These are phyloP conservation scores for Penicillium verrucosum DNA, from an alignment of 2,329 filamentous ascomycete genomes.

Conservation along the genomic window DNA sequence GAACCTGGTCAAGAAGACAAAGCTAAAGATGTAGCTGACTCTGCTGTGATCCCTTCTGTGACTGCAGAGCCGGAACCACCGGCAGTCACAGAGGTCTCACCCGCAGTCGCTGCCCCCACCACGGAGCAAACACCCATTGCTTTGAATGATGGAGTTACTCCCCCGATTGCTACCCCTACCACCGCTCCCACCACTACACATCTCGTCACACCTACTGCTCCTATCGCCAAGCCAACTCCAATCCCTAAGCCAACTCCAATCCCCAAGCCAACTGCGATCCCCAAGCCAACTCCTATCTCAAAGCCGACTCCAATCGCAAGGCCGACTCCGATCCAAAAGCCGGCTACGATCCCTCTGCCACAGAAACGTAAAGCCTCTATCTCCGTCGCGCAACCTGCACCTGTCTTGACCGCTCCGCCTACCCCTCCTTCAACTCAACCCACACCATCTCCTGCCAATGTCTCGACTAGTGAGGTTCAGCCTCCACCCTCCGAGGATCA, in stretches of 20 bases:
- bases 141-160: slow-evolving; percentile 6
- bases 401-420: background rate
- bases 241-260: background rate
- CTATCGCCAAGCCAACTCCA: background rate
- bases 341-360: slow-evolving; percentile 28
- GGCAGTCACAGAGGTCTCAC: background rate
- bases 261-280: background rate
- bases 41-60: background rate
- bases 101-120: slow-evolving; percentile 18
- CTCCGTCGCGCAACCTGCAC: slow-evolving; percentile 21
- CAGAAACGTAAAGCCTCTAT: slow-evolving; percentile 27
- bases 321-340: background rate
- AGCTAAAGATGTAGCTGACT: slow-evolving; percentile 1
- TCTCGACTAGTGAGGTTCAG: slow-evolving; percentile 13
- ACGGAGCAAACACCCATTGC: slow-evolving; percentile 21
- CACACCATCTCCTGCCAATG: slow-evolving; percentile 16
- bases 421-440: slow-evolving; percentile 17
- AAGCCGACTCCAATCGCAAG: background rate
- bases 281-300: background rate
- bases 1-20: slow-evolving; percentile 1
- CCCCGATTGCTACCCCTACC: slow-evolving; percentile 25
- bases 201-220: background rate
- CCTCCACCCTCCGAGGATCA: slow-evolving; percentile 15
- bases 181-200: background rate
- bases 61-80: slow-evolving; percentile 1